Percentiles rank a stretch among this genome's conserved stretches.
These are phyloP conservation scores for Lachnellula cervina DNA, from an alignment of 2,329 filamentous ascomycete genomes.

Conservation along the genomic window DNA sequence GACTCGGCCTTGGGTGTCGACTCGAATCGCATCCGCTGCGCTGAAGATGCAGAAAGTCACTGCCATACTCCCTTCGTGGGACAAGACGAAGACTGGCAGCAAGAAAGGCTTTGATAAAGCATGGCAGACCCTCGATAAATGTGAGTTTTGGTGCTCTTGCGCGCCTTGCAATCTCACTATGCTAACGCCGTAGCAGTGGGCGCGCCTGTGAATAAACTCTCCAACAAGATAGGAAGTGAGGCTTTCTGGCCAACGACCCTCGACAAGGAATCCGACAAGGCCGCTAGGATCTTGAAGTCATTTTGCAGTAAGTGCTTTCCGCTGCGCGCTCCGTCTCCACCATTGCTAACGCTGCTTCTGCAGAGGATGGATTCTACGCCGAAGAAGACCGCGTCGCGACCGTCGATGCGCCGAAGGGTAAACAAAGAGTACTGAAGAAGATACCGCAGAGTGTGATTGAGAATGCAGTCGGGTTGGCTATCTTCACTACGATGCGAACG, in stretches of 20 bases:
- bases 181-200: constrained; percentile 40
- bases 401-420: constrained; percentile 39
- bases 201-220: constrained; percentile 72
- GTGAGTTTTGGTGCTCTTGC: constrained; percentile 29
- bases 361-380: constrained; percentile 64
- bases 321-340: constrained; percentile 8
- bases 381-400: constrained; percentile 39
- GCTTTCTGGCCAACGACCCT: constrained; percentile 82
- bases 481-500: constrained; percentile 94
- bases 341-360: constrained; percentile 17
- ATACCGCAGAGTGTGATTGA: constrained; percentile 83
- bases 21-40: neutral
- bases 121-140: constrained; percentile 60
- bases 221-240: constrained; percentile 76
- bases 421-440: constrained; percentile 65
- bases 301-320: constrained; percentile 71
- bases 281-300: constrained; percentile 79
- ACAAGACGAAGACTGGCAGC: constrained; percentile 47
- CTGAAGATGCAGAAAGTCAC: constrained; percentile 32
- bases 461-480: constrained; percentile 83
- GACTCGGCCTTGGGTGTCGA: constrained; percentile 1
- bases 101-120: constrained; percentile 72
- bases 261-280: constrained; percentile 88
- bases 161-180: constrained; percentile 18
- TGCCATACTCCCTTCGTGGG: constrained; percentile 42